Base-by-base conservation (phyloP, 306 rosid genomes). In the Coriaria nepalensis region DNA sequence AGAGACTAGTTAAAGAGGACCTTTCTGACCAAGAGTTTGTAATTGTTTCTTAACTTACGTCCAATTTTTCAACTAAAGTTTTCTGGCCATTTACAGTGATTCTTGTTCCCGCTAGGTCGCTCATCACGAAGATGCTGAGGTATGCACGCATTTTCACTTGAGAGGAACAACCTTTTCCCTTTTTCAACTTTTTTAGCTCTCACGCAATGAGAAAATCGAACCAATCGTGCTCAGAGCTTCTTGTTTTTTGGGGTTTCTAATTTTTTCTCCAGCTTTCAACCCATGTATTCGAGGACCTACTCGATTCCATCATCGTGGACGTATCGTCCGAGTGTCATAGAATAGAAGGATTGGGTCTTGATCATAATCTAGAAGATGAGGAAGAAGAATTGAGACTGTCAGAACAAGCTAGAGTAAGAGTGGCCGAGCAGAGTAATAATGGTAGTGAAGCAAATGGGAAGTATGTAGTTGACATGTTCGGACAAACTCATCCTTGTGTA, bases 251-350 rank as follows among this genome's bases (percentile, higher is more conserved):
- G 64, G 47, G 49, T 54, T 40, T 75, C 54, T 62, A 59, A 40
- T 55, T 37, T 13, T 15, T 59, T 40, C 73, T 84, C 74, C 86
- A 92, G 98, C 67, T 85, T 50, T 53, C 87, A 35, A 73, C 92
- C 64, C 73, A 78, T 60, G 56, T 82, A 59, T 82, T 92, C 55
- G 67, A 51, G 63, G 93, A 75, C 74, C 87, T 92, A 38, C 96
- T 92, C 2, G 98, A 92, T 64, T 82, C 98, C 37, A 67, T 82
- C 55, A 82, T 85, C 48, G 86, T 67, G 69, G 98, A 92, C 42
- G 88, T 92, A 65, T 96, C 98, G 69, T 92, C 96, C 9, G 98
- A 92, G 61, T 92, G 79, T 62, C 98, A 92, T 46, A 80, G 98
- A 59, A 71, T 85, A 64, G 94, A 96, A 36, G 77, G 71, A 72